Percentiles rank a stretch among this genome's conserved stretches.
These are phyloP conservation scores for Hypoxylon sp. DNA, from an alignment of 2,329 filamentous ascomycete genomes.

Conservation along the genomic window DNA sequence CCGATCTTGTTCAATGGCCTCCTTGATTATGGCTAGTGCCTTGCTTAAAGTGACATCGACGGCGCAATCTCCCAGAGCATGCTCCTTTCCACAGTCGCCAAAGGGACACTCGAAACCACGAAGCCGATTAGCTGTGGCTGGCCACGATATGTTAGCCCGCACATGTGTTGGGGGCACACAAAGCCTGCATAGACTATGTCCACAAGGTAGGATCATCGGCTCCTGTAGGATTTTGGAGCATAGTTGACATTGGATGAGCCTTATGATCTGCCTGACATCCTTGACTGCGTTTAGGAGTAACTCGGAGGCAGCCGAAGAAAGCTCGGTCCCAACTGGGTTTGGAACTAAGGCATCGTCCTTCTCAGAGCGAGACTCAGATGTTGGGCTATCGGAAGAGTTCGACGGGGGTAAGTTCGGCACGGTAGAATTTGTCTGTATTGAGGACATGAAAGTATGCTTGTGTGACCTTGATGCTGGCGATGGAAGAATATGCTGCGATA, in stretches of 20 bases:
- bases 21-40: constrained; percentile 72
- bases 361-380: constrained; percentile 42
- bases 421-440: constrained; percentile 44
- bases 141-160: constrained; percentile 83
- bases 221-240: constrained; percentile 78
- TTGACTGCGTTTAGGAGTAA: constrained; percentile 63
- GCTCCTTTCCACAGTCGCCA: constrained; percentile 75
- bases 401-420: constrained; percentile 45
- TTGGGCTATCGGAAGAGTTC: constrained; percentile 41
- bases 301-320: constrained; percentile 40
- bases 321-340: constrained; percentile 44
- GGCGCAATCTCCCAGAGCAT: constrained; percentile 82
- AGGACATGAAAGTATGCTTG: constrained; percentile 51
- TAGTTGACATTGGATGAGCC: constrained; percentile 81
- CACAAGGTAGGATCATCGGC: constrained; percentile 85
- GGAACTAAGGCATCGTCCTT: constrained; percentile 38
- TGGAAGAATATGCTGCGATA: constrained; percentile 7
- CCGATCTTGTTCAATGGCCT: constrained; percentile 64
- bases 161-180: constrained; percentile 79
- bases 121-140: constrained; percentile 75
- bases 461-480: constrained; percentile 12
- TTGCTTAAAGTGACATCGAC: constrained; percentile 84
- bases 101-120: constrained; percentile 84
- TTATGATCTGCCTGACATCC: constrained; percentile 76
- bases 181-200: constrained; percentile 79